Evolutionary conservation across 768 basidiomycete species (phyloP).

Genomic region (Baorangia bicolor): DNA sequence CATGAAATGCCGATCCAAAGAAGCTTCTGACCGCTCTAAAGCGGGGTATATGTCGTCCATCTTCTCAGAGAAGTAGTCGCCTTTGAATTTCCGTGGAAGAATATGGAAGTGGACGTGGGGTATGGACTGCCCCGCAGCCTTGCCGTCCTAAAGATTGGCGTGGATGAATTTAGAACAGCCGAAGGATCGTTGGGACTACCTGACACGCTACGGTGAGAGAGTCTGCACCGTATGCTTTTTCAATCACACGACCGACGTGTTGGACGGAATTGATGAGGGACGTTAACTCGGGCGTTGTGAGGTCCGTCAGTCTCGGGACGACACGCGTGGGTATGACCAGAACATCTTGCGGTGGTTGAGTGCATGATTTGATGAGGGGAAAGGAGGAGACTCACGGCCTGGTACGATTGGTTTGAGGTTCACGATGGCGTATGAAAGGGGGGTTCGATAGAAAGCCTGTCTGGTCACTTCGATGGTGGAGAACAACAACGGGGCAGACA

Average conservation of each 20-base stretch:
- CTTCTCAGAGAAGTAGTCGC: slow-evolving; percentile 60
- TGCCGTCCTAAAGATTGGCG: slow-evolving; percentile 64
- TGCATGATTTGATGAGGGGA: too few species aligned
- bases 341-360: slow-evolving; percentile 46
- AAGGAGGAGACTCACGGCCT: slow-evolving; percentile 67
- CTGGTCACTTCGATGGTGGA: slow-evolving; percentile 77
- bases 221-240: slow-evolving; percentile 80
- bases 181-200: slow-evolving; percentile 41
- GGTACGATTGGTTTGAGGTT: slow-evolving; percentile 94
- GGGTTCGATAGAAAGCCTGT: slow-evolving; percentile 70
- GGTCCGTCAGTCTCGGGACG: slow-evolving; percentile 56
- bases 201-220: slow-evolving; percentile 88
- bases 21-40: slow-evolving; percentile 63
- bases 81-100: slow-evolving; percentile 72
- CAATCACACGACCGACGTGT: slow-evolving; percentile 73
- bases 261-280: slow-evolving; percentile 83
- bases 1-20: slow-evolving; percentile 42
- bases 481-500: slow-evolving; percentile 50
- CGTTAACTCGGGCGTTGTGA: slow-evolving; percentile 63
- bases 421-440: slow-evolving; percentile 81
- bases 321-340: slow-evolving; percentile 57
- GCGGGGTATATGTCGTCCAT: slow-evolving; percentile 81
- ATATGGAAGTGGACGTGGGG: slow-evolving; percentile 95
- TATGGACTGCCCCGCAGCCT: slow-evolving; percentile 72
- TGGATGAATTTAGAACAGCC: slow-evolving; percentile 1